phyloP scores from a whole-genome alignment of 192 early-diverging fungal genomes.

The Coemansia aciculifera region DNA sequence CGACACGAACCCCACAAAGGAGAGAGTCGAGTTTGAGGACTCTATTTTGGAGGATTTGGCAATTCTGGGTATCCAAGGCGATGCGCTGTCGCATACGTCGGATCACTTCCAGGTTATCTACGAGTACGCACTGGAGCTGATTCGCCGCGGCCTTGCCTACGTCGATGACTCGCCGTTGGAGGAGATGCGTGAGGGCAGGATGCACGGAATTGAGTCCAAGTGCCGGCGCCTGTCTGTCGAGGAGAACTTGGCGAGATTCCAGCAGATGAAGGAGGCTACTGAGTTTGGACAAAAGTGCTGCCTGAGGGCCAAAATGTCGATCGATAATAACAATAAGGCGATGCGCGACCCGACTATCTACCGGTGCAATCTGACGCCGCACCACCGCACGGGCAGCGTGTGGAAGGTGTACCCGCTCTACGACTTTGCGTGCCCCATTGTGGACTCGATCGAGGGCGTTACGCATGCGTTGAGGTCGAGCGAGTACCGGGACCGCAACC shows the following conservation, averaged over 20 bases:
- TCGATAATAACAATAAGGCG: conserved; percentile 84
- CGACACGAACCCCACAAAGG: conserved; percentile 97
- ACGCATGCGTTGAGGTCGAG: conserved; percentile 96
- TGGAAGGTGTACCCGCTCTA: conserved; percentile 99
- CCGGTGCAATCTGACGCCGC: conserved; percentile 85
- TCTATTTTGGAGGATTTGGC: conserved; percentile 90
- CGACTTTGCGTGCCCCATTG: conserved; percentile 97
- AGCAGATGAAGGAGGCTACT: conserved; percentile 89
- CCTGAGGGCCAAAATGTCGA: conserved; percentile 94
- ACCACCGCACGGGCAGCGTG: conserved; percentile 85
- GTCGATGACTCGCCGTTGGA: conserved; percentile 87
- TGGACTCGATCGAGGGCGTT: conserved; percentile 95
- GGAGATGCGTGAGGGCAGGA: conserved; percentile 88
- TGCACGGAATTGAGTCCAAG: conserved; percentile 76
- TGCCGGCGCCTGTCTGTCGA: conserved; percentile 84
- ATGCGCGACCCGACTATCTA: conserved; percentile 97
- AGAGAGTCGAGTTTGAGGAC: conserved; percentile 95
- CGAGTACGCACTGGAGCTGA: conserved; percentile 79
- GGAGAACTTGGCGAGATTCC: conserved; percentile 86
- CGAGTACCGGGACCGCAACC: conserved; percentile 98
- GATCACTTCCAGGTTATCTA: conserved; percentile 91
- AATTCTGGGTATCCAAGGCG: conserved; percentile 82
- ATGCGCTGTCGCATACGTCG: conserved; percentile 83
- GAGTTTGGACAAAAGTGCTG: conserved; percentile 80
- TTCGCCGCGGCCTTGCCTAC: conserved; percentile 87